A percentile compares a stretch with the other conserved stretches of the same genome.
Conservation (phyloP, 192 early-diverging fungal genomes). For the Haplosporangium gracile region DNA sequence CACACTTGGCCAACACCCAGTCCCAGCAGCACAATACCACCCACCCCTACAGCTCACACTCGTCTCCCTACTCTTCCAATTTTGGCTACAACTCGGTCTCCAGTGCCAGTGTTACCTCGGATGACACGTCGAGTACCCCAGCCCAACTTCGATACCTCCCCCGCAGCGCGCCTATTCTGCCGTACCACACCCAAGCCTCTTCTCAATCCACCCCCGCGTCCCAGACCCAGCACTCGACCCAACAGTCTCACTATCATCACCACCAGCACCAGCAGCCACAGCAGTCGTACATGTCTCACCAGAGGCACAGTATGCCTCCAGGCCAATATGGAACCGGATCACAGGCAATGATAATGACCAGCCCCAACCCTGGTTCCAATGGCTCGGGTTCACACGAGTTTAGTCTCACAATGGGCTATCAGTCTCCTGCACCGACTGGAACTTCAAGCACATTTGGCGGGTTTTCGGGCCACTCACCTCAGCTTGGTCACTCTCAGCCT, state of each 20-base stretch:
- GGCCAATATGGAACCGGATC: slow-evolving; percentile 29
- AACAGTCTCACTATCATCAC: slow-evolving; percentile 18
- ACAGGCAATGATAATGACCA: slow-evolving; percentile 10
- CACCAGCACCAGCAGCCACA: slow-evolving; percentile 18
- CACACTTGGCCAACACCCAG: slow-evolving; percentile 9
- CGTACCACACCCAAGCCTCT: slow-evolving; percentile 13
- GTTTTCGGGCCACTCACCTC: neutral
- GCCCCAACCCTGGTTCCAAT: slow-evolving; percentile 4
- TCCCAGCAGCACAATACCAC: neutral
- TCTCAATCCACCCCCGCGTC: slow-evolving; percentile 10
- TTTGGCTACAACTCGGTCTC: slow-evolving; percentile 26
- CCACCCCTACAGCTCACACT: slow-evolving; percentile 12
- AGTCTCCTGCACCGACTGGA: slow-evolving; percentile 14
- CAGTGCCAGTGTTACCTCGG: neutral
- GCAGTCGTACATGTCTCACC: slow-evolving; percentile 15
- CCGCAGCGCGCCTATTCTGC: slow-evolving; percentile 17
- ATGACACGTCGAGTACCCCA: slow-evolving; percentile 5
- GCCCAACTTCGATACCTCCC: slow-evolving; percentile 26
- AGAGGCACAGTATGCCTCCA: slow-evolving; percentile 8
- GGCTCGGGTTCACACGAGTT: slow-evolving; percentile 19
- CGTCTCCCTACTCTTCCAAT: slow-evolving; percentile 18
- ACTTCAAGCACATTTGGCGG: slow-evolving; percentile 24
- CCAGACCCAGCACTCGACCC: slow-evolving; percentile 11
- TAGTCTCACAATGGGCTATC: slow-evolving; percentile 34
- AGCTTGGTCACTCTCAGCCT: slow-evolving; percentile 11